Evolutionary conservation across 1,139 yeast species (phyloP).

Genomic region (Kluyveromyces marxianus): DNA sequence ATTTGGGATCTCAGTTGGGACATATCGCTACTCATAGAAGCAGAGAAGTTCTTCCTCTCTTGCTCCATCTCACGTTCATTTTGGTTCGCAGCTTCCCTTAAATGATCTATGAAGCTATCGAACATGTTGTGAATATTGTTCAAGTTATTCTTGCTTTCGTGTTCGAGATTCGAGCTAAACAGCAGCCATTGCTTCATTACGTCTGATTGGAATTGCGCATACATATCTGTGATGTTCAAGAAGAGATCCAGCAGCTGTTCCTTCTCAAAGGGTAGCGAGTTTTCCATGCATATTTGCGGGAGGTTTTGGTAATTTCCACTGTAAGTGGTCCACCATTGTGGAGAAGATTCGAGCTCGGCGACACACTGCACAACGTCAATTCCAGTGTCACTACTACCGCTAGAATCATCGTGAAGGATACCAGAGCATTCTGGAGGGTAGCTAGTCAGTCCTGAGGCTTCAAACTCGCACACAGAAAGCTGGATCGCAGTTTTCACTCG

Average conservation of each 20-base stretch:
- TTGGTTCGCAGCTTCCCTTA: slow-evolving; percentile 6
- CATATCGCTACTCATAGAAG: neutral
- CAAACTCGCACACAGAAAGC: slow-evolving; percentile 49
- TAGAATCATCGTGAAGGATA: slow-evolving; percentile 7
- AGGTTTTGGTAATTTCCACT: slow-evolving; percentile 50
- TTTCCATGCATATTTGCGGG: slow-evolving; percentile 42
- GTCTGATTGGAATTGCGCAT: slow-evolving; percentile 20
- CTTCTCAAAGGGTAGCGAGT: slow-evolving; percentile 45
- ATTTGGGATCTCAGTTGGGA: neutral
- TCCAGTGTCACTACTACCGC: neutral
- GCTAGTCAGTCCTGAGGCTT: slow-evolving; percentile 32
- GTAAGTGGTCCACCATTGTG: slow-evolving; percentile 56
- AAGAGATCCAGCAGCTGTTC: slow-evolving; percentile 43
- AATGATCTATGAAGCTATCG: slow-evolving; percentile 8
- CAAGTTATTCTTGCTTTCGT: slow-evolving; percentile 7
- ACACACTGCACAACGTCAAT: slow-evolving; percentile 33
- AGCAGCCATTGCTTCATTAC: slow-evolving; percentile 15
- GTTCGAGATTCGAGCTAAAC: slow-evolving; percentile 7
- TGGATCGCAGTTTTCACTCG: slow-evolving; percentile 39
- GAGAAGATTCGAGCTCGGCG: slow-evolving; percentile 34
- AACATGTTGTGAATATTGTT: slow-evolving; percentile 9
- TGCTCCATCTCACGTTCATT: slow-evolving; percentile 6
- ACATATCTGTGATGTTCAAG: slow-evolving; percentile 38
- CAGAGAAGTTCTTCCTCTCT: slow-evolving; percentile 13
- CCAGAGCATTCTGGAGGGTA: slow-evolving; percentile 16